A percentile compares a stretch with the other conserved stretches of the same genome.
Conservation (phyloP, 495 filamentous ascomycete species). For the Saxispiralis lemnorum region DNA sequence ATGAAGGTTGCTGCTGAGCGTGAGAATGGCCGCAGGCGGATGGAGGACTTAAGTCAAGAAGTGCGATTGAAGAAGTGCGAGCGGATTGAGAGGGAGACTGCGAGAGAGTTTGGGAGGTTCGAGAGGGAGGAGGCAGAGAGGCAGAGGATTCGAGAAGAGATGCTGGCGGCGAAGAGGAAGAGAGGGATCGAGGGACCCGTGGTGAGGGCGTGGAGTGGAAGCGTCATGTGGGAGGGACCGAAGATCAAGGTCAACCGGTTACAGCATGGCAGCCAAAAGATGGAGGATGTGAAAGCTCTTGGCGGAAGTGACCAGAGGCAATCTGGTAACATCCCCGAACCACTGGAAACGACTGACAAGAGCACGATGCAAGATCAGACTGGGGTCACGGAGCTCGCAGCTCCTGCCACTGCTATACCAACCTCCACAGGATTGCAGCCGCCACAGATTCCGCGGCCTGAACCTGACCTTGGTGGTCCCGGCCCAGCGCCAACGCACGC, state of each 20-base stretch:
- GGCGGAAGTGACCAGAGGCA: too few species aligned
- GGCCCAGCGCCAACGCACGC: background rate
- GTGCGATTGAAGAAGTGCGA: slow-evolving; percentile 73
- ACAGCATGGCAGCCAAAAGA: slow-evolving; percentile 36
- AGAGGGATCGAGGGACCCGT: slow-evolving; percentile 76
- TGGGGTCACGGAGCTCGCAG: too few species aligned
- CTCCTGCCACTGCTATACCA: background rate
- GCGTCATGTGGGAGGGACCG: slow-evolving; percentile 58
- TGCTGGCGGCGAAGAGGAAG: slow-evolving; percentile 62
- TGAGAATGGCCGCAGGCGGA: slow-evolving; percentile 55
- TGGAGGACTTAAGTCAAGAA: slow-evolving; percentile 64
- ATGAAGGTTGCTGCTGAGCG: slow-evolving; percentile 78
- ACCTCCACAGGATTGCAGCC: background rate
- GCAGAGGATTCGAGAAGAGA: slow-evolving; percentile 48
- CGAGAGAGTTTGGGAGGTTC: slow-evolving; percentile 73
- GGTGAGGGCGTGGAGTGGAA: slow-evolving; percentile 82
- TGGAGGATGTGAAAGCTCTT: slow-evolving; percentile 29
- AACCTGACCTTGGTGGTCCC: background rate
- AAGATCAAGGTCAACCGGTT: slow-evolving; percentile 41
- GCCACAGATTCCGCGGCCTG: background rate
- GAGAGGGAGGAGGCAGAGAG: slow-evolving; percentile 74
- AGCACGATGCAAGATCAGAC: too few species aligned
- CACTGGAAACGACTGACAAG: too few species aligned
- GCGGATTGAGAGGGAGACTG: slow-evolving; percentile 62
- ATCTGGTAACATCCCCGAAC: too few species aligned